Base-by-base conservation (phyloP, 2,329 filamentous ascomycete species). In the Ceratocystis albifundus region DNA sequence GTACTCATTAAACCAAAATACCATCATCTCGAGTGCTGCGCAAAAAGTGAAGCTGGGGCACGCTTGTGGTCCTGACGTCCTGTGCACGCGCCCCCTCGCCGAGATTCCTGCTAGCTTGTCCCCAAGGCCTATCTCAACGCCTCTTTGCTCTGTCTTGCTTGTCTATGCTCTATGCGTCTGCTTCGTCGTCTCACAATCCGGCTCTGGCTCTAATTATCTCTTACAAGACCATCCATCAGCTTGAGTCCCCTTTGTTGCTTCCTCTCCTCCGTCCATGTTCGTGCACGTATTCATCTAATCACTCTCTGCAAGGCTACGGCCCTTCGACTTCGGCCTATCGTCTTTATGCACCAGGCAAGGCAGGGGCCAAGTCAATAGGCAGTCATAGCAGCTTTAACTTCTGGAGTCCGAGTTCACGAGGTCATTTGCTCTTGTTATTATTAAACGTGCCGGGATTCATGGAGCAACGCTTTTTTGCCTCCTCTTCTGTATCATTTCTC, bases 111-210 rank as follows among this genome's bases (percentile, higher is more conserved):
- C 55, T 32, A n/a, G 36, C 36, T 41, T 32, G 55, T 36, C 28
- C 8, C 55, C n/a, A 30, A 59, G 7, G 55, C 55, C 53, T 59
- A 59, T 59, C 55, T 59, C 30, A 4, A 59, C 55, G 20, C 48
- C 20, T 10, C 48, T 53, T 25, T 53, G 48, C 20, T 25, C 28
- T 25, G 48, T 50, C 48, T 8, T 28, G 48, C 25, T 41, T 41
- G 36, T 12, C 36, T 41, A 41, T 41, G 36, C 10, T 41, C 36
- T 12, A 41, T 41, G 36, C 36, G 36, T 41, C 36, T 41, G 36
- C 10, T 41, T 12, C 36, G 12, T 41, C 36, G 36, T 41, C 36
- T 41, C 36, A 41, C 12, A 41, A 41, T 41, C 36, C 4, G 15
- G 10, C 48, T 15, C 48, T 28, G 48, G 30, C 30, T 8, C 48